Base-by-base conservation (phyloP, 78 protist genomes). In the Dictyostelium citrinum region DNA sequence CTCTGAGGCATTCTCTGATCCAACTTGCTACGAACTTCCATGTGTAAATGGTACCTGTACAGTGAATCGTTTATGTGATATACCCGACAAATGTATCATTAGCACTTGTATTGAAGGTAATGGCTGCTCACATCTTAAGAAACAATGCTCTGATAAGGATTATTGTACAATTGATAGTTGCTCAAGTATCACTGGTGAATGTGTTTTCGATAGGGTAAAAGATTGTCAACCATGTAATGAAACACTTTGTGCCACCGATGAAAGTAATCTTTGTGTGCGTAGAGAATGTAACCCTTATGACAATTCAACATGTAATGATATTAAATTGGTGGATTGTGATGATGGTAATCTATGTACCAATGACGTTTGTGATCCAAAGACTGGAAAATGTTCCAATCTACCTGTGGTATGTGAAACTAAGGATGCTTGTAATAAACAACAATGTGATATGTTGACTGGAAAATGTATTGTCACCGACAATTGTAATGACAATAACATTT, bases 111-210 rank as follows among this genome's bases (percentile, higher is more conserved):
- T 83, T n/a, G 81, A 80, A 43, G 49, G 49, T 5, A 45, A 17
- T 27, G 83, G 91, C 14, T 84, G 91, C 39, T 41, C 27, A 2
- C 49, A 84, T 58, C 3, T 55, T 2, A 16, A 22, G n/a, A 84
- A 31, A 1, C 24, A 24, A 3, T 84, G 91, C 45, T 81, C 43
- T 6, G 92, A 85, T 58, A 12, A 31, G 24, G 83, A 85, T 22
- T 35, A 64, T 17, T 85, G 92, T 24, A 91, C 95, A 12, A 70
- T 8, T 2, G 86, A 91, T 70, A 14, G 49, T 16, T 90, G 95
- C 68, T 55, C 64, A 20, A 29, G 31, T 12, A 20, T 20, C 27
- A 67, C 33, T 24, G 95, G 95, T 27, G 24, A 55, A 55, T 90
- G 95, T 31, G 37, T 16, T 6, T 20, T 39, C 31, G 41, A 41